Conservation (phyloP, 164 flowering plant species). For the Aristolochia contorta region DNA sequence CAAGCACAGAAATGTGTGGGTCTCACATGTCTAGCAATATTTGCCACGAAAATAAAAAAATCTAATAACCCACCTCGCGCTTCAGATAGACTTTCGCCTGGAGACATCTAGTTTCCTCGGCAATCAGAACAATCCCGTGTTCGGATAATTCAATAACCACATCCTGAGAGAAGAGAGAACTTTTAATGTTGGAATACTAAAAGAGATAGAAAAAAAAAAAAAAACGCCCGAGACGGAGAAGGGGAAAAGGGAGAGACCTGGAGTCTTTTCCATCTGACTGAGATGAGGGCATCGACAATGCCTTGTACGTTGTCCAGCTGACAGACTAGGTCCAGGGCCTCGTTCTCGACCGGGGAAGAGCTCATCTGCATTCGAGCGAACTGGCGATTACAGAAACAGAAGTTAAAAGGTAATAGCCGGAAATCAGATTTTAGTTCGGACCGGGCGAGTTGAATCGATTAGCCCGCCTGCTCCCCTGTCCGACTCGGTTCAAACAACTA, state of each 20-base stretch:
- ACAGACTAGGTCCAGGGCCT: constrained; percentile 61
- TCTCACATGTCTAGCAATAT: no score
- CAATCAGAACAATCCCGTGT: constrained; percentile 81
- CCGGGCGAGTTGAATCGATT: no score
- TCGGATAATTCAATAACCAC: constrained; percentile 81
- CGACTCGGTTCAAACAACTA: no score
- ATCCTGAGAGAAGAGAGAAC: constrained; percentile 31
- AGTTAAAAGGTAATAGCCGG: no score
- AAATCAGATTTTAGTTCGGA: no score
- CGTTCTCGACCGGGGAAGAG: constrained; percentile 38
- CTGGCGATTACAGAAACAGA: no score
- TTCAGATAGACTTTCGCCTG: constrained; percentile 96
- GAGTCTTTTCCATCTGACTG: constrained; percentile 89
- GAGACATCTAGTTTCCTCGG: constrained; percentile 82
- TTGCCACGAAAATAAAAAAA: not conserved
- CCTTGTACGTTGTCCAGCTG: constrained; percentile 83
- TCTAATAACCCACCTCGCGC: constrained; percentile 31
- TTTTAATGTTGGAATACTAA: no score
- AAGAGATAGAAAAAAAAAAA: no score
- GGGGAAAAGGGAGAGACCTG: constrained; percentile 33
- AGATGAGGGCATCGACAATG: constrained; percentile 79
- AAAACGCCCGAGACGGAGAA: not conserved
- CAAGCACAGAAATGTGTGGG: no score
- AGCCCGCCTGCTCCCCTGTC: no score
- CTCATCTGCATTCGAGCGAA: constrained; percentile 62